Conservation (phyloP, 441 rosid genomes). For the Pelargonium fulgidum region DNA sequence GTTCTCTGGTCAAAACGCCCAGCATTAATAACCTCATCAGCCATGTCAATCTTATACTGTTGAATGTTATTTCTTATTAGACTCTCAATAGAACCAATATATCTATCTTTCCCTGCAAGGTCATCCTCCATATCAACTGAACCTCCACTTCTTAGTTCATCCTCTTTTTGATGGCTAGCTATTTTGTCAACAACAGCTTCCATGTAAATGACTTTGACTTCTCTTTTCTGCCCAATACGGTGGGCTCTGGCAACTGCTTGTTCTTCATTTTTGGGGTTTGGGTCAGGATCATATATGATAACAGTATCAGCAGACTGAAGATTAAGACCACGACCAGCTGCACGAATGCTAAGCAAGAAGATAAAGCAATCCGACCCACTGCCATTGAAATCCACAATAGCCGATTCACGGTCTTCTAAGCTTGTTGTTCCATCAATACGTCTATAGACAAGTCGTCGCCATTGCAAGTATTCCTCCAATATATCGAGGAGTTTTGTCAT, state of each 20-base stretch:
- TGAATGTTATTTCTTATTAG: constrained; percentile 98
- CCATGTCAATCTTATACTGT: constrained; percentile 99
- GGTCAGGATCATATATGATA: constrained; percentile 97
- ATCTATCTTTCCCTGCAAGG: constrained; percentile 96
- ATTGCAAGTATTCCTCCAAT: constrained; percentile 94
- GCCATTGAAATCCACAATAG: constrained; percentile 93
- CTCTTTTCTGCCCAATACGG: constrained; percentile 96
- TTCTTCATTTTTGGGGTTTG: constrained; percentile 99
- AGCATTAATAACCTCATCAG: constrained; percentile 99
- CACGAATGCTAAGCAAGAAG: constrained; percentile 96
- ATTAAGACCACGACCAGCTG: constrained; percentile 99
- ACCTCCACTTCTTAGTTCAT: constrained; percentile 84
- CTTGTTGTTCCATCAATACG: constrained; percentile 99
- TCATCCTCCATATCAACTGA: constrained; percentile 87
- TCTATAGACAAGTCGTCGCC: constrained; percentile 86
- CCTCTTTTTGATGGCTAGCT: constrained; percentile 92
- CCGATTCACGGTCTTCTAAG: constrained; percentile 99
- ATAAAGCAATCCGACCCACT: constrained; percentile 85
- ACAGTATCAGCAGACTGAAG: constrained; percentile 99
- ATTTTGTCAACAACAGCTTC: constrained; percentile 96
- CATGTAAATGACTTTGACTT: constrained; percentile 97
- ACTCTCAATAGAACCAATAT: constrained; percentile 97
- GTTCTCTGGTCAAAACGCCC: constrained; percentile 99
- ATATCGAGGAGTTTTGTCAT: constrained; percentile 99
- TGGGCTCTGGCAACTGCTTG: constrained; percentile 99